Evolutionary conservation across 2,329 filamentous ascomycete species (phyloP), one percentile per base, ranked within the genome.

Genomic region (Ophiocordyceps polyrhachis-furcata): DNA sequence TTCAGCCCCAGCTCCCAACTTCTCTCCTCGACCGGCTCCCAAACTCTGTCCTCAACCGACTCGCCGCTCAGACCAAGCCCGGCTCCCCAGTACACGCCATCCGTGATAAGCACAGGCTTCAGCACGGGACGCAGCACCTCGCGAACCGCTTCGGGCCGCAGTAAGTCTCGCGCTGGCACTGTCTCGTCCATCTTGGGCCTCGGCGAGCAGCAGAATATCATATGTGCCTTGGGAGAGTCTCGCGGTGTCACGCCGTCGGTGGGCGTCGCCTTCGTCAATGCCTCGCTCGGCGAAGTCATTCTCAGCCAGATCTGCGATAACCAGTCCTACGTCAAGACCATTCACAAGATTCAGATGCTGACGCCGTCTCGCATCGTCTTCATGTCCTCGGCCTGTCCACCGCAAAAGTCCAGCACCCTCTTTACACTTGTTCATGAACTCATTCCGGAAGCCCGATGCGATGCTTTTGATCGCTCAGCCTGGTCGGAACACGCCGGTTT

Each of bases 251-350:
- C 83, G 20, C 86, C 87, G 0, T 82, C 79, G 0, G 80, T 96
- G 2, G 88, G 89, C 1, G 68, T 94, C 38, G 84, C 86, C 3
- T 88, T 95, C 55, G 69, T 95, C 56, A 93, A 96, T 55, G 69
- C 93, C 3, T 80, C 84, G 40, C 88, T 84, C 2, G 83, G 82
- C 37, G 86, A 94, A 61, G 83, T 78, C 15, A 76, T 87, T 25
- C 70, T 96, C 37, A 93, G 85, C 56, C 86, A 95, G 55, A 89
- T 96, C 50, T 87, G 82, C 56, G 89, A 96, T 59, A 93, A 81
- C 46, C 87, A 94, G 58, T 93, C 87, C 31, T 96, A 93, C 57
- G 79, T 87, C 46, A 81, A 80, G 55, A 93, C 87, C 0, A 69
- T 93, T 28, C 84, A 93, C 60, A 94, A 95, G 58, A 71, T 96